Evolutionary conservation across 2,329 filamentous ascomycete species (phyloP), one percentile per base, ranked within the genome.

Genomic region (Myriosclerotinia curreyana): DNA sequence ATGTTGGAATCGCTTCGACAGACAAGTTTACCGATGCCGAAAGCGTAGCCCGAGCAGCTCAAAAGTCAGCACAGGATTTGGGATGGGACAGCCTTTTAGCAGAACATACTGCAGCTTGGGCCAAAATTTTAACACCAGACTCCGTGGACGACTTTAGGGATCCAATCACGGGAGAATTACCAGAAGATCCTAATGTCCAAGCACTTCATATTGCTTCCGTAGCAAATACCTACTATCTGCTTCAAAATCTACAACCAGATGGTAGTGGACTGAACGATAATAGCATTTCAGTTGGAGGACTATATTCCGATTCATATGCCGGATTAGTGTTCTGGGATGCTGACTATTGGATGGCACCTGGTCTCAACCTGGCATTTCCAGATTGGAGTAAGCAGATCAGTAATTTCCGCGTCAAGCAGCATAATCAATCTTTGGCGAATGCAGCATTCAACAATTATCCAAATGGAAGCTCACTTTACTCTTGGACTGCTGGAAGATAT

Each of bases 211-310:
- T 86, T 58, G 77, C 78, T 9, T 77, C 82, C 0, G 78, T 83
- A 28, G 82, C 81, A 1, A 86, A 83, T 53, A 77, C 82, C 0
- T 86, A 81, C 69, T 82, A 85, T 68, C 73, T 87, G 1, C 74
- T 86, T 5, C 82, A 84, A 65, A 83, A 82, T 44, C 40, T 74
- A 14, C 69, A 71, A 60, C 72, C 73, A 77, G 74, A 83, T 77
- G 71, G 83, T 74, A 25, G 78, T 83, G 59, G 82, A 78, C 53
- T 89, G 6, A 84, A 87, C 65, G 79, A 82, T 28, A 79, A 87
- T 72, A 89, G 86, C 68, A 83, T 90, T 56, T 78, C 85, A 2
- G 88, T 90, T n/a, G 86, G 87, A 64, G 88, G 88, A 0, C 74
- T 90, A 28, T 83, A 81, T 0, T 87, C 86, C 6, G 86, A 89